Evolutionary conservation across 345 rosid genomes (phyloP).

Genomic region (Citrus cavaleriei): DNA sequence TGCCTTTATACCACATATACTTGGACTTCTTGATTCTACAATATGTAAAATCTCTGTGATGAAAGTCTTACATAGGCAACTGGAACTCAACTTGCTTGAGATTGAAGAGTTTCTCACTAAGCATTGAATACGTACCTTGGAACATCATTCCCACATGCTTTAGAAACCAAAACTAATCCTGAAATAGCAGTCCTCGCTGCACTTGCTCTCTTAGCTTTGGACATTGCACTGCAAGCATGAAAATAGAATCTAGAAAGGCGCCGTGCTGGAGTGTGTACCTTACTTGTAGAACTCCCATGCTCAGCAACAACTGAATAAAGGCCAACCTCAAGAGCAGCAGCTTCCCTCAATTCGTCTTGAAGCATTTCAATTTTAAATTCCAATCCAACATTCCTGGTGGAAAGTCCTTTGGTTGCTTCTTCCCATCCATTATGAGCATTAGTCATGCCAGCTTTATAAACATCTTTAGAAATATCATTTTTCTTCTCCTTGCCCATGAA

Average conservation of each 20-base stretch:
- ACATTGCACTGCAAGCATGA: constrained; percentile 60
- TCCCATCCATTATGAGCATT: constrained; percentile 9
- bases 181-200: constrained; percentile 78
- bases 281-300: constrained; percentile 79
- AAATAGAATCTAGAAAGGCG: constrained; percentile 84
- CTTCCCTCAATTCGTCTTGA: constrained; percentile 86
- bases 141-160: constrained; percentile 94
- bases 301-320: constrained; percentile 88
- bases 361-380: constrained; percentile 55
- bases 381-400: constrained; percentile 32
- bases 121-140: constrained; percentile 55
- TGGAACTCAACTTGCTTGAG: neutral
- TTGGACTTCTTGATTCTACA: neutral
- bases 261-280: constrained; percentile 89
- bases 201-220: constrained; percentile 48
- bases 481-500: constrained; percentile 20
- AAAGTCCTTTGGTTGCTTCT: constrained; percentile 23
- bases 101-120: neutral
- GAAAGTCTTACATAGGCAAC: neutral
- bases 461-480: constrained; percentile 21
- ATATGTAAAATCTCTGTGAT: neutral
- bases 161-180: constrained; percentile 80
- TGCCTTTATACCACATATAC: neutral
- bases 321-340: constrained; percentile 84
- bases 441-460: constrained; percentile 4